A percentile compares a stretch with the other conserved stretches of the same genome.
Evolutionary conservation across 2,329 filamentous ascomycete species (phyloP).

Genomic region (Myriosclerotinia scirpicola): DNA sequence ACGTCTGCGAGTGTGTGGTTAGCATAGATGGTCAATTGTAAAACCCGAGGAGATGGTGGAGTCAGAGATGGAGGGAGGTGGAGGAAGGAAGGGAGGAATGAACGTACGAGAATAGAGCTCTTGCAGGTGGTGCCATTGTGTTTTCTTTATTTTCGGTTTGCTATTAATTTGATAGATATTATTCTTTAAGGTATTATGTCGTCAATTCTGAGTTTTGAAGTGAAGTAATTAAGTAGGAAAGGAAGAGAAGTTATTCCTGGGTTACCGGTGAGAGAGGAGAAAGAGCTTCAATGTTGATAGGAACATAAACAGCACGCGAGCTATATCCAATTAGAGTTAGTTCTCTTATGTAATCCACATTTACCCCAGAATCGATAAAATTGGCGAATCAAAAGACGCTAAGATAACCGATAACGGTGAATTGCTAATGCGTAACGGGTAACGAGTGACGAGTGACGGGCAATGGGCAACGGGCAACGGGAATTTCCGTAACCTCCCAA

Average conservation of each 20-base stretch:
- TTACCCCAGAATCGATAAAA: not conserved
- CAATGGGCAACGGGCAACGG: too few species aligned
- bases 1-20: constrained; percentile 31
- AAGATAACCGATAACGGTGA: not conserved
- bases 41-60: not conserved
- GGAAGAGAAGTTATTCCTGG: not conserved
- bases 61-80: not conserved
- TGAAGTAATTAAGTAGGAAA: too few species aligned
- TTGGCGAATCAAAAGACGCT: not conserved
- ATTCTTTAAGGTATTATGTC: not conserved
- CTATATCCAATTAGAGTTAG: constrained; percentile 9
- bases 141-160: not conserved
- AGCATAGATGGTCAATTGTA: not conserved
- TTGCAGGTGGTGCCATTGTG: constrained; percentile 21
- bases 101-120: constrained; percentile 23
- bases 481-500: too few species aligned
- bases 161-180: not conserved
- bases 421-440: too few species aligned
- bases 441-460: not conserved
- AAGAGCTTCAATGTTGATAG: not conserved
- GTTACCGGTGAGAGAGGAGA: not conserved
- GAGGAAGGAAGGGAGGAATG: not conserved
- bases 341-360: not conserved
- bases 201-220: not conserved
- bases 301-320: constrained; percentile 18